Evolutionary conservation across 1,284 basidiomycete genomes (phyloP).

Genomic region (Bjerkandera adusta): DNA sequence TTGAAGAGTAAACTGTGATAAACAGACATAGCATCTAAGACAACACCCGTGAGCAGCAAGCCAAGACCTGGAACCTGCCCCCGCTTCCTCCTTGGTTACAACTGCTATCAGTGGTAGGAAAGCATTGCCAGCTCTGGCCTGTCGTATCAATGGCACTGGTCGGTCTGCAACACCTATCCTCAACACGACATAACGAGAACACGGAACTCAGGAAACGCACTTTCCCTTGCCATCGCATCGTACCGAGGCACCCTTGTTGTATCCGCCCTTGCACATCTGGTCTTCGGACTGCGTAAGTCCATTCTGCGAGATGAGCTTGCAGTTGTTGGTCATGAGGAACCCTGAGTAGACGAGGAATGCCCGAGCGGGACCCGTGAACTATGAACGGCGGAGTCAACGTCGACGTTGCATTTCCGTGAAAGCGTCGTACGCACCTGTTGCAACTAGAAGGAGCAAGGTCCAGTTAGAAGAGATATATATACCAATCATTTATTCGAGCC

Average conservation of each 20-base stretch:
- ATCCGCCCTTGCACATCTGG: slow-evolving; percentile 8
- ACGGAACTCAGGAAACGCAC: neutral
- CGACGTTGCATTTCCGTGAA: neutral
- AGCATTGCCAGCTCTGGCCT: neutral
- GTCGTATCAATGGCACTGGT: slow-evolving; percentile 1
- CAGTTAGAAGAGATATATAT: neutral
- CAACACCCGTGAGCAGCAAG: slow-evolving; percentile 1
- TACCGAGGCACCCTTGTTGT: slow-evolving; percentile 2
- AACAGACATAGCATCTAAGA: neutral
- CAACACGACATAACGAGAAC: neutral
- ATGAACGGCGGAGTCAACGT: neutral
- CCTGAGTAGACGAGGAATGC: slow-evolving; percentile 9
- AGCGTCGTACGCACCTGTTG: neutral
- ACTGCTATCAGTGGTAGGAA: neutral
- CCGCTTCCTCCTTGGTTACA: slow-evolving; percentile 3
- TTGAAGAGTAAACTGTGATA: neutral
- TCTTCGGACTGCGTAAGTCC: slow-evolving; percentile 4
- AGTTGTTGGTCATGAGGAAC: slow-evolving; percentile 12
- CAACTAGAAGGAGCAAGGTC: neutral
- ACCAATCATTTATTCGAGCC: neutral
- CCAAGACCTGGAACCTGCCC: slow-evolving; percentile 1
- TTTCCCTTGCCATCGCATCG: slow-evolving; percentile 3
- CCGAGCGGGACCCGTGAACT: slow-evolving; percentile 3
- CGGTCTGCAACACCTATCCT: neutral
- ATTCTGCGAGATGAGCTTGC: slow-evolving; percentile 9